Conservation (phyloP, 805 yeast genomes). For the Diddensiella caesifluorescens region DNA sequence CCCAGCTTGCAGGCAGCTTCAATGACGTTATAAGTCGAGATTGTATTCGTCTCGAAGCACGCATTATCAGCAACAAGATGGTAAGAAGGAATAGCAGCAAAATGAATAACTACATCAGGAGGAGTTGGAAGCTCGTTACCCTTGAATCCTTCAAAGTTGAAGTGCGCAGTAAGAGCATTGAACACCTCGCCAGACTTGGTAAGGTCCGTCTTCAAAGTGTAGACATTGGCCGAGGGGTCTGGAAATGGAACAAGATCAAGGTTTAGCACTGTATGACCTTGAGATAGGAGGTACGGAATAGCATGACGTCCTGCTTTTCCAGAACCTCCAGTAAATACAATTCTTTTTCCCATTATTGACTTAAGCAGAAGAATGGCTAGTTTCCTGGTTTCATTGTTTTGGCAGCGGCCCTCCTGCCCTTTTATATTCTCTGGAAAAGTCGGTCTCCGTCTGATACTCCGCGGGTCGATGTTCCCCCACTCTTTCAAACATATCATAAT, state of each 20-base stretch:
- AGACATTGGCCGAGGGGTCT: constrained; percentile 13
- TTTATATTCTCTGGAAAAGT: no score
- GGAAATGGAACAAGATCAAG: constrained; percentile 16
- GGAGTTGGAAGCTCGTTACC: constrained; percentile 12
- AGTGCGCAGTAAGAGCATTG: constrained; percentile 15
- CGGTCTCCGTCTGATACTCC: no score
- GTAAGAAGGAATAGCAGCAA: constrained; percentile 15
- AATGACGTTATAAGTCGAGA: constrained; percentile 16
- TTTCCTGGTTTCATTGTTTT: no score
- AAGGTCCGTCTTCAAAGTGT: constrained; percentile 14
- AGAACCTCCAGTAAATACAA: constrained; percentile 17
- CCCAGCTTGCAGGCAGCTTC: constrained; percentile 17
- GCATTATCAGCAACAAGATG: constrained; percentile 13
- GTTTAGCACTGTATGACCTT: constrained; percentile 15
- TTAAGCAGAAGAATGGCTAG: no score
- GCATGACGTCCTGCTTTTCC: constrained; percentile 15
- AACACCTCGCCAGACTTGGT: constrained; percentile 16
- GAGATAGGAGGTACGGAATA: constrained; percentile 12
- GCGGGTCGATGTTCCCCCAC: no score
- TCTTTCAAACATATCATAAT: no score
- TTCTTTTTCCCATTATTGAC: constrained; percentile 6
- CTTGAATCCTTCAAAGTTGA: constrained; percentile 8
- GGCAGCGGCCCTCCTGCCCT: no score
- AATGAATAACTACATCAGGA: constrained; percentile 16
- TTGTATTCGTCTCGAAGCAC: constrained; percentile 12